phyloP scores from a whole-genome alignment of 2,329 filamentous ascomycete genomes.

The Penicillium hesseltinei region DNA sequence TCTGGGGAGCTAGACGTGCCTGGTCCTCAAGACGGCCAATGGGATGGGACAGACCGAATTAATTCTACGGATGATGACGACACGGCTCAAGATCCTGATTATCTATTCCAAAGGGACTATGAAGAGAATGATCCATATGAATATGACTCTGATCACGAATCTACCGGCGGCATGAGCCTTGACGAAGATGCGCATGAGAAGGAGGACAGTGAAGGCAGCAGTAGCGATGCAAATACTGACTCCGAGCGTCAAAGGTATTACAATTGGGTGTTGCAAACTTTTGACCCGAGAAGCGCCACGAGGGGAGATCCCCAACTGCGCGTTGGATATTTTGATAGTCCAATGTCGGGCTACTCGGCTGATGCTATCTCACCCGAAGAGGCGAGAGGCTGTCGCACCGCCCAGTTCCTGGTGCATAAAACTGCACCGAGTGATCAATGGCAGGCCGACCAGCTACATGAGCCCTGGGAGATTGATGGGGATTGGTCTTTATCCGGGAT shows the following conservation, averaged over 20 bases:
- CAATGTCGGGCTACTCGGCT: slow-evolving; percentile 4
- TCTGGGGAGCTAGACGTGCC: slow-evolving; percentile 10
- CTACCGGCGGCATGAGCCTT: neutral
- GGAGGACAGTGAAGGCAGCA: neutral
- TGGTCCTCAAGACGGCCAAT: neutral
- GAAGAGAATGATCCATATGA: neutral
- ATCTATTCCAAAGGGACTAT: neutral
- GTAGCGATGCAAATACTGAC: neutral
- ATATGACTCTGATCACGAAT: slow-evolving; percentile 10
- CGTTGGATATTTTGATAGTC: neutral
- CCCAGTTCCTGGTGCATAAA: slow-evolving; percentile 17
- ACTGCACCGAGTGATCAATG: neutral
- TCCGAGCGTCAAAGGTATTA: neutral
- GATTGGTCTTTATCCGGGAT: slow-evolving; percentile 16
- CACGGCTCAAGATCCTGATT: slow-evolving; percentile 1
- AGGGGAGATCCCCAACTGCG: neutral
- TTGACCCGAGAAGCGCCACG: neutral
- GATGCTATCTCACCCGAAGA: slow-evolving; percentile 13
- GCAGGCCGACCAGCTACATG: slow-evolving; percentile 1
- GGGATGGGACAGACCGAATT: neutral
- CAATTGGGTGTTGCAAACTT: slow-evolving; percentile 1
- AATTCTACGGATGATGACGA: slow-evolving; percentile 1
- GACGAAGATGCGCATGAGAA: neutral
- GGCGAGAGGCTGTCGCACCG: slow-evolving; percentile 16
- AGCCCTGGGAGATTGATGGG: slow-evolving; percentile 10